phyloP scores from a whole-genome alignment of 2,329 filamentous ascomycete genomes.

The Zasmidium angulare region DNA sequence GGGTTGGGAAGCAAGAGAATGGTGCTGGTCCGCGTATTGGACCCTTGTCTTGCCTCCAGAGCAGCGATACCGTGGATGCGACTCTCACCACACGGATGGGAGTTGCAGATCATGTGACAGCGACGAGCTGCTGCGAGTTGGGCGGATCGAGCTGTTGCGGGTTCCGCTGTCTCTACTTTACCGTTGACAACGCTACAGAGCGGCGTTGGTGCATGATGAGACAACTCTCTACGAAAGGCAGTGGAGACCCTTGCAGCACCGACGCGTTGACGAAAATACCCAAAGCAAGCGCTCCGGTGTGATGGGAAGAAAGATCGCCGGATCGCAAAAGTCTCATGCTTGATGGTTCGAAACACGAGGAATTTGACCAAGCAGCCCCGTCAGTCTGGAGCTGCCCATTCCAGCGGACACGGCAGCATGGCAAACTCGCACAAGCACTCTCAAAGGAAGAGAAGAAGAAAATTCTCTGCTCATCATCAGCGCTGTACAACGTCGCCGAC shows the following conservation, averaged over 20 bases:
- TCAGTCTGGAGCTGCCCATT: background rate
- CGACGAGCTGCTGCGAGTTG: background rate
- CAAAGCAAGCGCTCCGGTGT: too few relatives aligned
- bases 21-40: too few relatives aligned
- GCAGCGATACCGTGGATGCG: background rate
- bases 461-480: background rate
- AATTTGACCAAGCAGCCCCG: background rate
- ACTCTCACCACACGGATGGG: too few relatives aligned
- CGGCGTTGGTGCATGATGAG: too few relatives aligned
- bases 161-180: background rate
- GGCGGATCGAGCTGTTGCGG: background rate
- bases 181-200: too few relatives aligned
- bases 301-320: background rate
- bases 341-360: background rate
- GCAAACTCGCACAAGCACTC: background rate
- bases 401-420: background rate
- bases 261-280: too few relatives aligned
- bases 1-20: too few relatives aligned
- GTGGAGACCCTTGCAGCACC: too few relatives aligned
- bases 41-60: background rate
- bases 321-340: background rate
- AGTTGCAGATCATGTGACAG: conserved; percentile 16
- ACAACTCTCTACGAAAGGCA: too few relatives aligned
- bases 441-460: background rate
- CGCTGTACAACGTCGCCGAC: background rate